phyloP scores from a whole-genome alignment of 306 rosid genomes.

The Castanea crenata region DNA sequence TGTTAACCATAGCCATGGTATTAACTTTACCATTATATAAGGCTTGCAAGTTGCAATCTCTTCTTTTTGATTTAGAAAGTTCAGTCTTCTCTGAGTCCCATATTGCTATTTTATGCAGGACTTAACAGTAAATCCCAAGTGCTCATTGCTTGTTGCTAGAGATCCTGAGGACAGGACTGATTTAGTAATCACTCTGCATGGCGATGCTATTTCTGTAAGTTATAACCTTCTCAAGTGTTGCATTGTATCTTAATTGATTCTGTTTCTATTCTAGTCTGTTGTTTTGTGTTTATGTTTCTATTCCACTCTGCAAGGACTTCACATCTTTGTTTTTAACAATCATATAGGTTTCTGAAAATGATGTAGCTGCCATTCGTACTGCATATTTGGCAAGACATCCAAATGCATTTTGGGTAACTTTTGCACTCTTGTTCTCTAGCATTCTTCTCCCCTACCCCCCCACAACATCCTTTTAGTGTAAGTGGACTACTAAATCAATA shows the following conservation, averaged over 20 bases:
- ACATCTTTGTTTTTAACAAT: conserved; percentile 14
- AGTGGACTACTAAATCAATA: conserved; percentile 12
- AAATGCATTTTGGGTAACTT: conserved; percentile 88
- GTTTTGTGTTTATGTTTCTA: conserved; percentile 5
- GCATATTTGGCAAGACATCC: conserved; percentile 88
- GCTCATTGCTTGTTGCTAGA: conserved; percentile 86
- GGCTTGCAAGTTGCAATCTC: not conserved
- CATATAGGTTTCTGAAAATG: conserved; percentile 70
- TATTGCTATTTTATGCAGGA: conserved; percentile 50
- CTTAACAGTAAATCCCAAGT: conserved; percentile 66
- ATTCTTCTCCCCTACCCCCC: not conserved
- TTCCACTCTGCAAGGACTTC: conserved; percentile 12
- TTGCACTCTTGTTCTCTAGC: conserved; percentile 25
- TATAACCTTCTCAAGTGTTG: conserved; percentile 20
- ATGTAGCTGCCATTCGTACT: conserved; percentile 58
- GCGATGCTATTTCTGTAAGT: conserved; percentile 83
- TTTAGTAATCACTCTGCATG: conserved; percentile 79
- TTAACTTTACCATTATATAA: not conserved
- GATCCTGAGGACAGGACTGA: conserved; percentile 93
- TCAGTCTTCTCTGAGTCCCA: conserved; percentile 1
- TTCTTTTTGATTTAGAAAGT: not conserved
- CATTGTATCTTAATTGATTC: not conserved
- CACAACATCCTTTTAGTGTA: not conserved
- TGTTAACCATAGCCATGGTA: not conserved
- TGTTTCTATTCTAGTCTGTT: not conserved